Evolutionary conservation across 2,329 filamentous ascomycete genomes (phyloP).

Genomic region (Ambrosiella beaveri): DNA sequence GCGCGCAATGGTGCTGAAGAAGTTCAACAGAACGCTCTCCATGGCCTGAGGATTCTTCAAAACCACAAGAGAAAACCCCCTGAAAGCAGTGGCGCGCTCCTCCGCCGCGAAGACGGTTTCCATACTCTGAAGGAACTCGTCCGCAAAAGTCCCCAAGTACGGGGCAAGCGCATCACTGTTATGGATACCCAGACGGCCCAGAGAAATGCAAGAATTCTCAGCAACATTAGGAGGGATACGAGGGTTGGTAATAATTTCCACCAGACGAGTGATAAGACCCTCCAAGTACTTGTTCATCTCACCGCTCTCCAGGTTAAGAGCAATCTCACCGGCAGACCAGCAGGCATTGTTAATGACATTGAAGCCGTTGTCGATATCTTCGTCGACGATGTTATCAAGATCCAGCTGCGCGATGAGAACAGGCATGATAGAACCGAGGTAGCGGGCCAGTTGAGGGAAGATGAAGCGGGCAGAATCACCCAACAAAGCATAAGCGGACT

Average conservation of each 20-base stretch:
- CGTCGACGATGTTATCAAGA: conserved; percentile 55
- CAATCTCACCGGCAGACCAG: conserved; percentile 89
- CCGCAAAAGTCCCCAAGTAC: conserved; percentile 62
- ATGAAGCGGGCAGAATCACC: conserved; percentile 91
- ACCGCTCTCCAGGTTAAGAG: conserved; percentile 52
- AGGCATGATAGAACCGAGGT: conserved; percentile 56
- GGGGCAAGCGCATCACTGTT: conserved; percentile 62
- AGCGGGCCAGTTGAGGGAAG: conserved; percentile 61
- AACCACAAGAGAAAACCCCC: conserved; percentile 75
- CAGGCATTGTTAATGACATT: conserved; percentile 96
- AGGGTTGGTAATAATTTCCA: conserved; percentile 69
- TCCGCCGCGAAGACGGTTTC: conserved; percentile 71
- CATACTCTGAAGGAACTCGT: conserved; percentile 67
- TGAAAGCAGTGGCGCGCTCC: conserved; percentile 86
- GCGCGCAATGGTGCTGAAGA: conserved; percentile 68
- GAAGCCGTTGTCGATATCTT: conserved; percentile 70
- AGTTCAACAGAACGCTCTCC: conserved; percentile 66
- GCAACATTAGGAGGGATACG: conserved; percentile 72
- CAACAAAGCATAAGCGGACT: conserved; percentile 86
- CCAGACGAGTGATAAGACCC: conserved; percentile 57
- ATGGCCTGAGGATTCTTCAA: conserved; percentile 79
- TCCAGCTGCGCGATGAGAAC: conserved; percentile 80
- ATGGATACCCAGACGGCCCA: conserved; percentile 71
- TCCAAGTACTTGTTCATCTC: conserved; percentile 63
- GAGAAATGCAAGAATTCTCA: conserved; percentile 86